Base-by-base conservation (phyloP, 2,329 filamentous ascomycete species). In the Colletotrichum australisinense region DNA sequence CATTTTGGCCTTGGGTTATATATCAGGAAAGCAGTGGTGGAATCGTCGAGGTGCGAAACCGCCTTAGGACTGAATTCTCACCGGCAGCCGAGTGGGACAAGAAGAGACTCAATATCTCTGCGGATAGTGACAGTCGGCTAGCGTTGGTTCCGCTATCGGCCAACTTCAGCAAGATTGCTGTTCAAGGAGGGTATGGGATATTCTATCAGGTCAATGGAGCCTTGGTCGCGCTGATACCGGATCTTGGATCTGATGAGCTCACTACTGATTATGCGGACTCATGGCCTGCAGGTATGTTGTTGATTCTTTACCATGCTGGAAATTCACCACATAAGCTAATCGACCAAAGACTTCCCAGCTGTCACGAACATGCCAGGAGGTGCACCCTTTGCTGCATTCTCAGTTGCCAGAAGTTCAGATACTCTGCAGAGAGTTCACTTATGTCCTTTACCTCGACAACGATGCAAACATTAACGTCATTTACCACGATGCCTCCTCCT, bases 1-100 rank as follows among this genome's bases (percentile, higher is more conserved):
- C 67, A 19, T 70, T 55, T 30, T 70, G 60, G 60, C 67, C 55
- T 6, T 70, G 55, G 60, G 26, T 65, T 3, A 46, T 28, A 3
- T 70, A 53, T 19, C 67, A 70, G 59, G 35, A 30, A 8, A 3
- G 26, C 9, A 55, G 26, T 22, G 67, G 67, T 28, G 60, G 22
- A 55, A 16, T 70, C 1, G 24, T 64, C 16, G 67, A 60, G 57
- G 67, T 65, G 24, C 60, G 67, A 6, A 70, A 70, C 28, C 53
- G 52, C 6, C 55, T 65, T 6, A 8, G 24, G 3, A 8, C 4
- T 9, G 19, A 64, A 8, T 52, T 63, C 32, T 28, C 52, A 9
- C 52, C 60, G 1, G 35, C 35, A 14, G 46, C 59, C 6, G 22
- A 55, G 9, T 69, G 67, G 53, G 59, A 69, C 32, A 26, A 28